Evolutionary conservation across 768 basidiomycete species (phyloP).

Genomic region (Calocera cornea): DNA sequence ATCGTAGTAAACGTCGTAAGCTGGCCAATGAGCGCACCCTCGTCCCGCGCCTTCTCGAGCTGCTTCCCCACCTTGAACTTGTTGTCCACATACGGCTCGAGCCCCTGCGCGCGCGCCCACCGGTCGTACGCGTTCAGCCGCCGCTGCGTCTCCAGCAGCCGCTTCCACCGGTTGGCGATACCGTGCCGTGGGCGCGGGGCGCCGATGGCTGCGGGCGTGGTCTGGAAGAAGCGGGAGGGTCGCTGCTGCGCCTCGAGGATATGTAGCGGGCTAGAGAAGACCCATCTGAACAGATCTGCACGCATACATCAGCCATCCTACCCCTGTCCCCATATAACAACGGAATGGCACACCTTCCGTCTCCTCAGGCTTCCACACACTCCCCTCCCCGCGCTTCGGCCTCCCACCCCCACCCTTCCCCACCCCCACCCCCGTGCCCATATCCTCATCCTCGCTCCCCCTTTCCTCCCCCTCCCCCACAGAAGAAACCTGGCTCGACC

Average conservation of each 20-base stretch:
- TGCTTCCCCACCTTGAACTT: not conserved
- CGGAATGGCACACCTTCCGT: not conserved
- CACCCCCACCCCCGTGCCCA: not conserved
- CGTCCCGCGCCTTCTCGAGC: not conserved
- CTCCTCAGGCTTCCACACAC: not conserved
- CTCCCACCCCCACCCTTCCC: not conserved
- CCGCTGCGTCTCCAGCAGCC: not conserved
- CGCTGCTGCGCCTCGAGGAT: not conserved
- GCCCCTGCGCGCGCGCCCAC: not conserved
- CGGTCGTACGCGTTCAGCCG: conserved; percentile 1
- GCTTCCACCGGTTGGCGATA: conserved; percentile 1
- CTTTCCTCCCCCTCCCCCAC: not conserved
- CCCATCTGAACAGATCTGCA: not conserved
- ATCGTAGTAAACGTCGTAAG: not conserved
- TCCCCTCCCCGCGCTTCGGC: not conserved
- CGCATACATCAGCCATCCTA: too few species aligned
- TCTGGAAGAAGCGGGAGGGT: not conserved
- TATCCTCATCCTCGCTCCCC: not conserved
- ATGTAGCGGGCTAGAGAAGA: not conserved
- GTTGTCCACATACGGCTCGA: not conserved
- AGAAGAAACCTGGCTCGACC: not conserved
- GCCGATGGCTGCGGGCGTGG: not conserved
- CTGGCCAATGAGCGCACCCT: not conserved
- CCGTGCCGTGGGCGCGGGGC: not conserved
- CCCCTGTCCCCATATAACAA: not conserved